Conservation (phyloP, 495 filamentous ascomycete species). For the Penicillium coffeae region DNA sequence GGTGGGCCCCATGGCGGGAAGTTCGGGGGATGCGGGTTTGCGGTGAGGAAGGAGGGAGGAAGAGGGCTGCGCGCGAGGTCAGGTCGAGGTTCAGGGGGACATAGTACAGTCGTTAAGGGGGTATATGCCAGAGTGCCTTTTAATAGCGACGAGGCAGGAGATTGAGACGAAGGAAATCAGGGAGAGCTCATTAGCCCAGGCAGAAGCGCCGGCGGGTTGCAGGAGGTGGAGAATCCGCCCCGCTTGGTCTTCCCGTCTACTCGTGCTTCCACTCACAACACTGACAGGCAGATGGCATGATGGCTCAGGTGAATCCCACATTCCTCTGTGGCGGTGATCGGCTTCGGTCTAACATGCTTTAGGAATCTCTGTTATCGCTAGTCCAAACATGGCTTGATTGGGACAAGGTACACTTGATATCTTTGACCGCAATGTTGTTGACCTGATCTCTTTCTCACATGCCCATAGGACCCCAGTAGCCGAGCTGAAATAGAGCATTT, state of each 20-base stretch:
- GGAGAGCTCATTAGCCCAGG: slow-evolving; percentile 22
- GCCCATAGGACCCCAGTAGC: slow-evolving; percentile 50
- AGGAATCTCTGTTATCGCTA: slow-evolving; percentile 34
- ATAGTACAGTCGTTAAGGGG: background rate
- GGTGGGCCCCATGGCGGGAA: slow-evolving; percentile 17
- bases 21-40: background rate
- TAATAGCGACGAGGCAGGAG: slow-evolving; percentile 21
- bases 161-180: slow-evolving; percentile 19
- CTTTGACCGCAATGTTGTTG: slow-evolving; percentile 10
- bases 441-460: slow-evolving; percentile 16
- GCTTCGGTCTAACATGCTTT: slow-evolving; percentile 8
- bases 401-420: slow-evolving; percentile 46
- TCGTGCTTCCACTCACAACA: background rate
- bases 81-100: background rate
- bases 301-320: slow-evolving; percentile 15
- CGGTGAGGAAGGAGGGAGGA: background rate
- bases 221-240: background rate
- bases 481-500: slow-evolving; percentile 57
- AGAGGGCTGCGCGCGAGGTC: background rate
- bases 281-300: slow-evolving; percentile 6
- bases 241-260: background rate
- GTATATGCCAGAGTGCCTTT: slow-evolving; percentile 6
- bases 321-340: background rate
- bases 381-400: slow-evolving; percentile 58
- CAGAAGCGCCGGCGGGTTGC: slow-evolving; percentile 1